A percentile compares a stretch with the other conserved stretches of the same genome.
These are phyloP conservation scores for Adiantum capillusveneris DNA, from an alignment of 75 land plant genomes.

Conservation along the genomic window DNA sequence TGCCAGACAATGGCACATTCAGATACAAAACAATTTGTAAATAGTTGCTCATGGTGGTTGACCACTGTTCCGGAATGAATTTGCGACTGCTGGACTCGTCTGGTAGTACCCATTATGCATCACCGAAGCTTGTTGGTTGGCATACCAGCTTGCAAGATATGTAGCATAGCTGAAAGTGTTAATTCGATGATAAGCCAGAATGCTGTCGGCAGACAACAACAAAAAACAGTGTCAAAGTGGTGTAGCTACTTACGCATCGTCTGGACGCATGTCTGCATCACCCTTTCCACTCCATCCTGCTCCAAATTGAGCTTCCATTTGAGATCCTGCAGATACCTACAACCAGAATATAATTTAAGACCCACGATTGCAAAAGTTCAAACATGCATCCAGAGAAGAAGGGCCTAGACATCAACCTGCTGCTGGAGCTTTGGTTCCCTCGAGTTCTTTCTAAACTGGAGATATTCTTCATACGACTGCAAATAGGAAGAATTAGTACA, in stretches of 20 bases:
- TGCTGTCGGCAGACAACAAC: neutral
- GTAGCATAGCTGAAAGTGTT: conserved; percentile 19
- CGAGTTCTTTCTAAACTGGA: conserved; percentile 6
- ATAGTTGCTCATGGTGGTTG: too few species aligned
- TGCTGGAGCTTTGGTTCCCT: neutral
- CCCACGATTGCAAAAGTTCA: neutral
- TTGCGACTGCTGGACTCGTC: too few species aligned
- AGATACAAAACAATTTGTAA: too few species aligned
- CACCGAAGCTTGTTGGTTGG: neutral
- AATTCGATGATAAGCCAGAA: neutral
- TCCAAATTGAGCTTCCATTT: neutral
- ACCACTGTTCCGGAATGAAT: too few species aligned
- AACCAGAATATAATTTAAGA: neutral
- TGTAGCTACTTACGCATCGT: neutral
- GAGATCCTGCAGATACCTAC: neutral
- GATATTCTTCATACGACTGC: conserved; percentile 46
- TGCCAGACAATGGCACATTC: too few species aligned
- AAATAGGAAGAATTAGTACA: neutral
- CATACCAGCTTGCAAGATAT: conserved; percentile 25
- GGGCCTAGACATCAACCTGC: neutral
- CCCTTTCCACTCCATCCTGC: neutral
- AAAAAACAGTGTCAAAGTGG: neutral
- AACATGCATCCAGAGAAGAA: neutral
- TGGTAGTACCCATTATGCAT: too few species aligned
- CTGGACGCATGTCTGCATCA: neutral